These are phyloP conservation scores for Termitomyces eurrhizus DNA, from an alignment of 768 basidiomycete species.

Conservation along the genomic window DNA sequence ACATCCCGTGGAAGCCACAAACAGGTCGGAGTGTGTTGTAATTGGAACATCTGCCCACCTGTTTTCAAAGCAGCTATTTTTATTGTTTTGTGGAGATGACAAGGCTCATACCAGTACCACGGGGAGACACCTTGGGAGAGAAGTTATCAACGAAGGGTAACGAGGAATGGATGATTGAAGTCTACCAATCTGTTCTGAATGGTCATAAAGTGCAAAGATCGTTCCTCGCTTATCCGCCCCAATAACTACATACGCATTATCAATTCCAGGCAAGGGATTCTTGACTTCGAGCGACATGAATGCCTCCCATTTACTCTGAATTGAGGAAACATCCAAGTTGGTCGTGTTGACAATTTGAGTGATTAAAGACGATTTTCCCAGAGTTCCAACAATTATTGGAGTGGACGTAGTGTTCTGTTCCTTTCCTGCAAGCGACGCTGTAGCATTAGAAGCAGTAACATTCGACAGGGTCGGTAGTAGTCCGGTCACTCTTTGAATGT, in stretches of 20 bases:
- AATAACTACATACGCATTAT: conserved; percentile 60
- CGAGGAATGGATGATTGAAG: neutral
- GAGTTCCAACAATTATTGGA: conserved; percentile 63
- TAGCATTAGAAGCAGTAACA: conserved; percentile 39
- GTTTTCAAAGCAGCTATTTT: conserved; percentile 8
- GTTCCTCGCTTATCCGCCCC: conserved; percentile 69
- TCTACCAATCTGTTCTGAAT: conserved; percentile 63
- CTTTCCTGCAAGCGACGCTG: conserved; percentile 22
- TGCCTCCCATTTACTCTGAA: conserved; percentile 65
- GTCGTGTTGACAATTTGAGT: conserved; percentile 47
- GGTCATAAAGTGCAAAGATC: conserved; percentile 63
- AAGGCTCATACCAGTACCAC: conserved; percentile 55
- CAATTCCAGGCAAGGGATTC: conserved; percentile 54
- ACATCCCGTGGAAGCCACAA: conserved; percentile 40
- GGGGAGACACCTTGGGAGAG: conserved; percentile 50
- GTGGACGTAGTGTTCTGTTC: conserved; percentile 13
- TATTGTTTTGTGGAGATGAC: neutral
- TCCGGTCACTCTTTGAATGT: conserved; percentile 59
- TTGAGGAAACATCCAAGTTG: conserved; percentile 48
- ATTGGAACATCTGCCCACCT: conserved; percentile 77
- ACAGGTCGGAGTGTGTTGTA: conserved; percentile 46
- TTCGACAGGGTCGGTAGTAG: conserved; percentile 48
- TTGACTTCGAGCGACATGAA: conserved; percentile 49
- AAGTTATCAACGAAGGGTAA: neutral
- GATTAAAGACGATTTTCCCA: conserved; percentile 54